Conservation (phyloP, 805 yeast species). For the Ogataea trehaloabstinens region DNA sequence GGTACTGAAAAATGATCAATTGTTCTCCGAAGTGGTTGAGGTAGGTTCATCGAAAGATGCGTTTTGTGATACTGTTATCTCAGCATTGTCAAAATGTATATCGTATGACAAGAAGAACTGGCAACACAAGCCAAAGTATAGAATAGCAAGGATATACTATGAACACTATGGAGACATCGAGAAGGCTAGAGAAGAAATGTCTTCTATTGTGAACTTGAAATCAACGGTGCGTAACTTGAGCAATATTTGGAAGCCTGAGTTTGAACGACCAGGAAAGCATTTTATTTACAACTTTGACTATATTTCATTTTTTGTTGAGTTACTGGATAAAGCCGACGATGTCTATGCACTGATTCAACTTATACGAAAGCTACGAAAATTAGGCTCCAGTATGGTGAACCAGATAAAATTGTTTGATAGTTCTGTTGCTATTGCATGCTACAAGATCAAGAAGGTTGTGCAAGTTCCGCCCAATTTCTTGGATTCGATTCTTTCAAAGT, state of each 20-base stretch:
- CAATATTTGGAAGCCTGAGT: conserved; percentile 90
- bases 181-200: conserved; percentile 64
- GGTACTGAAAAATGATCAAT: conserved; percentile 38
- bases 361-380: conserved; percentile 72
- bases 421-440: conserved; percentile 50
- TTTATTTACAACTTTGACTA: conserved; percentile 75
- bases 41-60: conserved; percentile 20
- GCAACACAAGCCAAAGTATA: conserved; percentile 84
- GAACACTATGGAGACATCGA: conserved; percentile 51
- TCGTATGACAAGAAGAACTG: conserved; percentile 76
- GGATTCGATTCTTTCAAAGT: conserved; percentile 47
- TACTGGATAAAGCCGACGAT: conserved; percentile 54
- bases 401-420: conserved; percentile 66
- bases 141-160: conserved; percentile 61
- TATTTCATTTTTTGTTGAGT: conserved; percentile 56
- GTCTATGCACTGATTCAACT: conserved; percentile 57
- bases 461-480: conserved; percentile 45
- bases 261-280: conserved; percentile 91
- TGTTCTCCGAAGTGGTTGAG: conserved; percentile 19
- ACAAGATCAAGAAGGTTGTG: conserved; percentile 45
- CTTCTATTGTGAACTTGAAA: conserved; percentile 59
- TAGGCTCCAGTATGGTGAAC: conserved; percentile 72
- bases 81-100: conserved; percentile 46
- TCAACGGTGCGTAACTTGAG: conserved; percentile 69
- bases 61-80: conserved; percentile 42